Conservation (phyloP, 371 early-diverging fungal genomes). For the Homolaphlyctis polyrhiza region DNA sequence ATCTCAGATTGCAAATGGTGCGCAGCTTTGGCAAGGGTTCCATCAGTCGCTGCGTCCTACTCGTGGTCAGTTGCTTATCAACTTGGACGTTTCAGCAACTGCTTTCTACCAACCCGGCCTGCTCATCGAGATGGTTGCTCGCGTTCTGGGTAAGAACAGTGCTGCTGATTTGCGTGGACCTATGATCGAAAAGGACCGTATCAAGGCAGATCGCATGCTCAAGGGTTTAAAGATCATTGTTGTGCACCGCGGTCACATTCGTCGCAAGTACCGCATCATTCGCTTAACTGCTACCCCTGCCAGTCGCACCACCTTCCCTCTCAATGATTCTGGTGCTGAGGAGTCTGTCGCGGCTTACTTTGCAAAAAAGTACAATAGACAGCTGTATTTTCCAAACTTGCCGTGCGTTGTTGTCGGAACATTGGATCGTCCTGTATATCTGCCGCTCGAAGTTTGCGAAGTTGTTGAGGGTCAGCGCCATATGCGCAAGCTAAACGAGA, state of each 20-base stretch:
- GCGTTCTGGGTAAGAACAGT: constrained; percentile 54
- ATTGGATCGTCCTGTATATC: constrained; percentile 31
- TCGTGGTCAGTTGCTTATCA: constrained; percentile 63
- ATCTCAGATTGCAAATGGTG: constrained; percentile 57
- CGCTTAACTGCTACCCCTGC: constrained; percentile 63
- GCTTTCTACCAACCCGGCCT: constrained; percentile 72
- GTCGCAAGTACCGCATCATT: constrained; percentile 60
- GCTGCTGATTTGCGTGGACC: constrained; percentile 57
- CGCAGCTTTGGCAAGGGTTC: constrained; percentile 90
- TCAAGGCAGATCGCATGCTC: constrained; percentile 60
- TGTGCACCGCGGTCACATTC: constrained; percentile 64
- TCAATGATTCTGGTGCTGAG: constrained; percentile 29
- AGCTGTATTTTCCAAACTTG: constrained; percentile 67
- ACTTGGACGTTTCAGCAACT: constrained; percentile 81
- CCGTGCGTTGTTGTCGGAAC: constrained; percentile 78
- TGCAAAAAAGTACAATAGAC: constrained; percentile 53
- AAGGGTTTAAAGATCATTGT: constrained; percentile 66
- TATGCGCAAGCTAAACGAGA: constrained; percentile 70
- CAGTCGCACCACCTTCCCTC: constrained; percentile 57
- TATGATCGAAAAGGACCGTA: constrained; percentile 52
- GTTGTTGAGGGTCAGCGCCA: constrained; percentile 74
- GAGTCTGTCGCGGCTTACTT: constrained; percentile 76
- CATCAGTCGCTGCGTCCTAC: constrained; percentile 79
- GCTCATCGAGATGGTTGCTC: constrained; percentile 45
- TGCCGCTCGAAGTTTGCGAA: constrained; percentile 89